These are phyloP conservation scores for Starmerella apicola DNA, from an alignment of 805 yeast genomes.

Conservation along the genomic window DNA sequence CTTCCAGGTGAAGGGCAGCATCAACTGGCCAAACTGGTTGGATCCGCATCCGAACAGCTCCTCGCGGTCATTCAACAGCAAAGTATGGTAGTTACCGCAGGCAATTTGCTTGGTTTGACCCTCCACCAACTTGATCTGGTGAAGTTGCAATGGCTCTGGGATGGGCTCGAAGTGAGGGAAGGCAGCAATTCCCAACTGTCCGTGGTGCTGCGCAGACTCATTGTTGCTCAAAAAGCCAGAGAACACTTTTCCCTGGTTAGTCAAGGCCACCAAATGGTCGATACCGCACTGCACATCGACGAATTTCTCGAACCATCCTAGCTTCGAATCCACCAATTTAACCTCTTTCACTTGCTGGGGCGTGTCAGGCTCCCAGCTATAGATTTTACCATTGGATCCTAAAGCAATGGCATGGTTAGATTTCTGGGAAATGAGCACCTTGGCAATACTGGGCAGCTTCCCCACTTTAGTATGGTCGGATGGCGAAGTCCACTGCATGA, in stretches of 20 bases:
- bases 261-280: conserved; percentile 53
- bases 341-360: conserved; percentile 2
- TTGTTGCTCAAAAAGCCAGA: conserved; percentile 28
- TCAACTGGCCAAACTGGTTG: conserved; percentile 76
- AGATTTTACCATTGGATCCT: conserved; percentile 31
- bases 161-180: conserved; percentile 51
- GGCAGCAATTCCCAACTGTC: conserved; percentile 76
- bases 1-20: conserved; percentile 50
- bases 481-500: conserved; percentile 48
- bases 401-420: conserved; percentile 21
- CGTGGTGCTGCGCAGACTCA: conserved; percentile 31
- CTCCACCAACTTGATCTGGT: conserved; percentile 48
- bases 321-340: conserved; percentile 4
- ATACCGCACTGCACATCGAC: conserved; percentile 49
- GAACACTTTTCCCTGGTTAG: conserved; percentile 48
- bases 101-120: conserved; percentile 48
- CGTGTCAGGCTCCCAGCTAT: conserved; percentile 15
- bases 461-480: conserved; percentile 31
- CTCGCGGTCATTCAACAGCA: conserved; percentile 58
- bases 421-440: conserved; percentile 6
- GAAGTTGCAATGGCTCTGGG: conserved; percentile 38
- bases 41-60: conserved; percentile 76
- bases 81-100: conserved; percentile 59
- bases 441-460: conserved; percentile 34
- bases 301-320: conserved; percentile 38